Base-by-base conservation (phyloP, 2,329 filamentous ascomycete species). In the Amylocarpus encephaloides region DNA sequence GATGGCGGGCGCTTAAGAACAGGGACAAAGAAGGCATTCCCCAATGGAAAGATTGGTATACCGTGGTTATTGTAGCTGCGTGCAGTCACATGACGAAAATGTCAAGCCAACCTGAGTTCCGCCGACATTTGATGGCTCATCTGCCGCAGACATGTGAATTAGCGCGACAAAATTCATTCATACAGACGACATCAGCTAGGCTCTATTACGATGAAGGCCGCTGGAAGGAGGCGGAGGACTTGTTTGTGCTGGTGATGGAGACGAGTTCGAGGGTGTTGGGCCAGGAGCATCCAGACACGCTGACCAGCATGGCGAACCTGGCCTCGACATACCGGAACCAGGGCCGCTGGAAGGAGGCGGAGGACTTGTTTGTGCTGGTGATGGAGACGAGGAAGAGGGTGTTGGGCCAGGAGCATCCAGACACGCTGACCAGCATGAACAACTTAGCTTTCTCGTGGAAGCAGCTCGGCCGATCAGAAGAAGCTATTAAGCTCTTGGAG, bases 221-320 rank as follows among this genome's bases (percentile, higher is more conserved):
- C 7, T 50, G 41, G 48, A 33, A 50, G 48, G 48, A 46, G 48
- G 48, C 48, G 6, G 48, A 50, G 41, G 41, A 46, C 16, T 30
- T 50, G 11, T 15, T 16, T 22, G 38, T 54, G 32, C 33, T 29
- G 32, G 48, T 54, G 33, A 50, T 58, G 50, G 46, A 56, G 46
- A 52, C 53, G 44, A 53, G 44, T 2, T 2, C 2, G 42, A 44
- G 22, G 42, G 26, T 33, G 42, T 16, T 44, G 26, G 42, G 42
- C 22, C 22, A 33, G 22, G 42, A 34, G 4, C 34, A 36, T 36
- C 34, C 34, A 5, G 12, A 13, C 15, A 36, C 34, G 34, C 34
- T 36, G 15, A 36, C 12, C 15, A 36, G 34, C 15, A 36, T 36
- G 15, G 34, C 34, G 4, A 36, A 36, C 34, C 9, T 36, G 9